Percentiles rank a stretch among this genome's conserved stretches.
Evolutionary conservation across 257 asterid species (phyloP).

Genomic region (Lantana camara): DNA sequence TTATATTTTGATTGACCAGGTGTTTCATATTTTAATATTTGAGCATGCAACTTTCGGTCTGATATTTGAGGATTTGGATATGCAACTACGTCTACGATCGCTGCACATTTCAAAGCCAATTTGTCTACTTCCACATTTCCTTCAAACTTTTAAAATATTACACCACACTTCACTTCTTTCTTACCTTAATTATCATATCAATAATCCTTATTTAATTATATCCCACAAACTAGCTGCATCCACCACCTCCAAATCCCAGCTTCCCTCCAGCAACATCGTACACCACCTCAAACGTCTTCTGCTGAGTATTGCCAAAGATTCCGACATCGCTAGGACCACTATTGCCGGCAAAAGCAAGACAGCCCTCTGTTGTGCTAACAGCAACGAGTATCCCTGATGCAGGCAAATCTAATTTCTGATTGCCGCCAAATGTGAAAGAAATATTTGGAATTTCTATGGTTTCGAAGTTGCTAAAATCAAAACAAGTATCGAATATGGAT

Average conservation of each 20-base stretch:
- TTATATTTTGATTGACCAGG: too few species aligned
- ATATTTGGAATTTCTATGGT: conserved; percentile 43
- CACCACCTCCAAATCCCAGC: conserved; percentile 63
- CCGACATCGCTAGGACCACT: conserved; percentile 33
- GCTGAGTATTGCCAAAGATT: conserved; percentile 72
- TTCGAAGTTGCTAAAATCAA: conserved; percentile 42
- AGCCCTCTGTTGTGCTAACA: conserved; percentile 26
- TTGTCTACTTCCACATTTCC: background rate
- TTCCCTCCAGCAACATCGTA: conserved; percentile 75
- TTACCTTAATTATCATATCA: too few species aligned
- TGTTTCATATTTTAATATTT: too few species aligned
- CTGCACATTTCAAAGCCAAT: too few species aligned
- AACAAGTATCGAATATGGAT: conserved; percentile 70
- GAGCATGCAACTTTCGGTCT: too few species aligned
- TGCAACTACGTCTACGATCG: too few species aligned
- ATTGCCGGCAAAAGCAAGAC: conserved; percentile 77
- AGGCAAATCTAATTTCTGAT: conserved; percentile 43
- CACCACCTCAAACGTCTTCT: conserved; percentile 64
- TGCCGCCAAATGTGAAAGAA: conserved; percentile 50
- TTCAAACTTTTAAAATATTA: conserved; percentile 20
- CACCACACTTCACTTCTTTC: background rate
- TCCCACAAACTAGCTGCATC: conserved; percentile 39
- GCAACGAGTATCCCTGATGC: conserved; percentile 37
- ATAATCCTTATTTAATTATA: background rate
- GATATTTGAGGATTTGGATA: too few species aligned